These are phyloP conservation scores for Cinnamomum micranthum DNA, from an alignment of 164 flowering plant genomes.

Conservation along the genomic window DNA sequence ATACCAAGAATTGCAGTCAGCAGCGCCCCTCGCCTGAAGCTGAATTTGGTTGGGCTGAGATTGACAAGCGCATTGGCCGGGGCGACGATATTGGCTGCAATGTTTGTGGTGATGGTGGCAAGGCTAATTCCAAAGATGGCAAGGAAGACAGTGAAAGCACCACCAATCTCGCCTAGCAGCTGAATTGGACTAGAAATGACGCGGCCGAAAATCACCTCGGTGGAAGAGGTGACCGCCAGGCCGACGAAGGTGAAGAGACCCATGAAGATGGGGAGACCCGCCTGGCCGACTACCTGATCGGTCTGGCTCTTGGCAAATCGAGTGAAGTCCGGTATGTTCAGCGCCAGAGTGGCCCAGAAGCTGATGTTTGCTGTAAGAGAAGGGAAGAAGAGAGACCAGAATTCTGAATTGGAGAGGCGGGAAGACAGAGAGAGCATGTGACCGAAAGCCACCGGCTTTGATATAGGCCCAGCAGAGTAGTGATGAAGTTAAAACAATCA, in stretches of 20 bases:
- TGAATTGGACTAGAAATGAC: constrained; percentile 79
- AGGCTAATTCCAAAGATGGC: constrained; percentile 76
- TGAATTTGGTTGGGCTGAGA: constrained; percentile 70
- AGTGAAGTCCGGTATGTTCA: constrained; percentile 92
- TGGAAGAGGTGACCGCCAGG: constrained; percentile 82
- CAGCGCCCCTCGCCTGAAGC: constrained; percentile 69
- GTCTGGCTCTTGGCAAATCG: constrained; percentile 66
- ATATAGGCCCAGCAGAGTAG: constrained; percentile 73
- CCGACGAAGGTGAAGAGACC: constrained; percentile 89
- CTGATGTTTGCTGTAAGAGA: constrained; percentile 90
- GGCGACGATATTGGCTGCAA: constrained; percentile 89
- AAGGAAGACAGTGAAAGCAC: constrained; percentile 40
- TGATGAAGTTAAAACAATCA: constrained; percentile 48
- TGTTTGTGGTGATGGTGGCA: constrained; percentile 82
- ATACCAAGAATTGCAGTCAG: constrained; percentile 74
- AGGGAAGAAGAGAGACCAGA: constrained; percentile 85
- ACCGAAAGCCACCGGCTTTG: constrained; percentile 74
- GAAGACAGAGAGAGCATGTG: constrained; percentile 68
- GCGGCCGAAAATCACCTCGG: constrained; percentile 64
- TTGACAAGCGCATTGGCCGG: constrained; percentile 91
- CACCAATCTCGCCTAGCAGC: constrained; percentile 62
- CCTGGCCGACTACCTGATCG: constrained; percentile 81
- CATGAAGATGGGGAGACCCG: constrained; percentile 85
- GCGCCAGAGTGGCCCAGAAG: constrained; percentile 83
- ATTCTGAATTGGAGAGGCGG: constrained; percentile 42